These are phyloP conservation scores for Didymella lethalis DNA, from an alignment of 2,329 filamentous ascomycete species.

Conservation along the genomic window DNA sequence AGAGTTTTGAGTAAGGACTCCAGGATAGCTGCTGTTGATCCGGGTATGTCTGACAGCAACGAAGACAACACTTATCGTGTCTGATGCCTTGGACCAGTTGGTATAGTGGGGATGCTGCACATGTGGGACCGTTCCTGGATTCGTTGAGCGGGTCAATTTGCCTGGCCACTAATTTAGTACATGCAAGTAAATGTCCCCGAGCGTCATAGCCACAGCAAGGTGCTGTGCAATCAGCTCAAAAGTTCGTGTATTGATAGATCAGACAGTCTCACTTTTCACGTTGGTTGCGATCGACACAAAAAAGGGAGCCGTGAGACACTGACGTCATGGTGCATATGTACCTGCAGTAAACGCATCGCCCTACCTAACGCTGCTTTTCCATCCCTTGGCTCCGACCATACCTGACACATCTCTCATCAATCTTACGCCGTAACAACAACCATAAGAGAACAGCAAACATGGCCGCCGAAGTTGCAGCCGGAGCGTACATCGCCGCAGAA, in stretches of 20 bases:
- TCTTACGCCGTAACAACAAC: not conserved
- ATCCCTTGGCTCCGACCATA: not conserved
- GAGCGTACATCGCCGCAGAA: slow-evolving; percentile 49
- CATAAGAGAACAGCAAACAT: slow-evolving; percentile 28
- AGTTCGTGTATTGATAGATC: no score
- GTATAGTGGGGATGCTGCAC: no score
- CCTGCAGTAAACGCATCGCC: slow-evolving; percentile 13
- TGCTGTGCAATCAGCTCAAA: no score
- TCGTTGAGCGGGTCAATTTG: not conserved
- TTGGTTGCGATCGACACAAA: slow-evolving; percentile 6
- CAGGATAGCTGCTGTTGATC: not conserved
- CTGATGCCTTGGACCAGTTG: not conserved
- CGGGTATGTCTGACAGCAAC: not conserved
- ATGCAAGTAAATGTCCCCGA: not conserved
- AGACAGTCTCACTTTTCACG: slow-evolving; percentile 1
- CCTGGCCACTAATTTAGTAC: not conserved
- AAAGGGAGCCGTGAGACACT: slow-evolving; percentile 13
- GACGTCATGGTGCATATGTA: slow-evolving; percentile 20
- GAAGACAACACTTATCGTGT: not conserved
- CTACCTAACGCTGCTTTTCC: not conserved
- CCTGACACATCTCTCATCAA: not conserved
- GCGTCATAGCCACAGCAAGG: no score
- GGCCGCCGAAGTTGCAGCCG: slow-evolving; percentile 53
- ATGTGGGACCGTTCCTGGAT: not conserved
- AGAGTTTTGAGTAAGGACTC: not conserved